phyloP scores from a whole-genome alignment of 1,139 yeast genomes.

The Lodderomyces jiufengensis region DNA sequence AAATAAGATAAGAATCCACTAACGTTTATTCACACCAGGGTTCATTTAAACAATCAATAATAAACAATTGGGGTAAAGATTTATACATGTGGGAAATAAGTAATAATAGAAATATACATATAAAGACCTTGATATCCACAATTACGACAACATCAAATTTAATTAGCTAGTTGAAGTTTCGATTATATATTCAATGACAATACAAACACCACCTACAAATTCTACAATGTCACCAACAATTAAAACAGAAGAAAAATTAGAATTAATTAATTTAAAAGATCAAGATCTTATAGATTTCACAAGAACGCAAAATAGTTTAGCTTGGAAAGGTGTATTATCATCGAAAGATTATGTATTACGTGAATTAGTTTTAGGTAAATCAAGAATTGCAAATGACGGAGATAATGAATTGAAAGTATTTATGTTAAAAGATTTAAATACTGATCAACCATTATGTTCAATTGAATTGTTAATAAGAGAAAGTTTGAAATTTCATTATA shows the following conservation, averaged over 20 bases:
- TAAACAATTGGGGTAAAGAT: no score
- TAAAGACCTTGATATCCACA: no score
- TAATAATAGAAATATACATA: neutral
- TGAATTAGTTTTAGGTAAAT: conserved; percentile 42
- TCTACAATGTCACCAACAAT: conserved; percentile 7
- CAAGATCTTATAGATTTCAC: conserved; percentile 47
- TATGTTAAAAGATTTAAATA: conserved; percentile 23
- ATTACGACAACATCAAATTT: neutral
- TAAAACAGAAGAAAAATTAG: conserved; percentile 13
- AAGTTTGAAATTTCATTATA: conserved; percentile 22
- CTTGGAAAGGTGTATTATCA: conserved; percentile 53
- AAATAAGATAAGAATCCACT: conserved; percentile 2
- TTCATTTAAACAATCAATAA: no score
- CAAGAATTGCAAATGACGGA: conserved; percentile 20
- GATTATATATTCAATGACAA: no score
- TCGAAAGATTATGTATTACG: conserved; percentile 48
- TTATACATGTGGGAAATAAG: no score
- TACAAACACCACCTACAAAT: neutral
- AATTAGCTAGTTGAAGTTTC: no score
- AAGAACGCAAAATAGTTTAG: conserved; percentile 39
- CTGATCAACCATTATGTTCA: conserved; percentile 27
- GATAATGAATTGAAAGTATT: conserved; percentile 28
- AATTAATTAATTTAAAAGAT: conserved; percentile 28
- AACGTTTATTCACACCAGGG: neutral
- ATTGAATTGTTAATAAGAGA: conserved; percentile 37